Evolutionary conservation across 2,329 filamentous ascomycete species (phyloP).

Genomic region (Pestalotiopsis sp.): DNA sequence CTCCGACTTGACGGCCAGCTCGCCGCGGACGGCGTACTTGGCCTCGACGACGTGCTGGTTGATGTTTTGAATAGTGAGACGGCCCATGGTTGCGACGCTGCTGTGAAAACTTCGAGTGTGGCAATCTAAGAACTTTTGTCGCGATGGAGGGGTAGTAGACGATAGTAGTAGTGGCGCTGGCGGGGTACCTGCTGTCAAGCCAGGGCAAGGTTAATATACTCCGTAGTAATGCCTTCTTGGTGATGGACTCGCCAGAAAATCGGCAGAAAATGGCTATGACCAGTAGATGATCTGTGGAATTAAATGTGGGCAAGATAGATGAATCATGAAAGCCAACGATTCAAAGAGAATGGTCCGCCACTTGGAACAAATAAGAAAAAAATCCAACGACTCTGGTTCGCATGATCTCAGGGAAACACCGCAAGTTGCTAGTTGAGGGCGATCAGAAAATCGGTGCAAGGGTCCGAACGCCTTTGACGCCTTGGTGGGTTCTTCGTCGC

Average conservation of each 20-base stretch:
- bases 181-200: slow-evolving; percentile 4
- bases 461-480: neutral
- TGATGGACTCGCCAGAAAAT: neutral
- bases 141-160: slow-evolving; percentile 9
- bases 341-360: neutral
- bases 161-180: neutral
- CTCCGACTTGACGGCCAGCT: slow-evolving; percentile 92
- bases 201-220: slow-evolving; percentile 3
- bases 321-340: neutral
- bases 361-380: neutral
- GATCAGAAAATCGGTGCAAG: slow-evolving; percentile 8
- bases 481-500: neutral
- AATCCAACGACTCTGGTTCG: neutral
- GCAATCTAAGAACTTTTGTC: neutral
- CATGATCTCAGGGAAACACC: slow-evolving; percentile 8
- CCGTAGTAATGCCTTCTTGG: neutral
- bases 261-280: neutral
- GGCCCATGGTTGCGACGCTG: slow-evolving; percentile 28
- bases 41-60: slow-evolving; percentile 86
- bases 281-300: neutral
- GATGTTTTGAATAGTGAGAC: slow-evolving; percentile 82
- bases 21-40: slow-evolving; percentile 95
- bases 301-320: neutral
- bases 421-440: slow-evolving; percentile 7
- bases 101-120: slow-evolving; percentile 8